These are phyloP conservation scores for Myochromella boudieri DNA, from an alignment of 768 basidiomycete species.

Conservation along the genomic window DNA sequence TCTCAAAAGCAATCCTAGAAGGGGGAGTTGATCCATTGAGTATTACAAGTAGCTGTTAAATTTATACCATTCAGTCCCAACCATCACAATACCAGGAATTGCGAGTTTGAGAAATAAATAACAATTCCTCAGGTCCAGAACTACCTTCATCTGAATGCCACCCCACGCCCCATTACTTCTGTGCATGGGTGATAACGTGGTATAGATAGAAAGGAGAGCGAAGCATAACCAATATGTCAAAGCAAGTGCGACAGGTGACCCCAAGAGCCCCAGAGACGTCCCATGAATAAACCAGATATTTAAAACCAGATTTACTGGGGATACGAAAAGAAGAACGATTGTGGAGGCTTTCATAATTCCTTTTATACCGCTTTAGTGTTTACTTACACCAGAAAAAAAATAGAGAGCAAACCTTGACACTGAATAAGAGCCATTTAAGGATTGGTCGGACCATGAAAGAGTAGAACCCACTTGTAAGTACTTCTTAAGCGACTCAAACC, in stretches of 20 bases:
- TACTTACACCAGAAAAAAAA: neutral
- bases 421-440: neutral
- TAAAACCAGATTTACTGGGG: constrained; percentile 63
- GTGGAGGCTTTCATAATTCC: constrained; percentile 79
- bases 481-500: constrained; percentile 76
- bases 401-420: constrained; percentile 57
- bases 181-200: constrained; percentile 52
- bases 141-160: constrained; percentile 45
- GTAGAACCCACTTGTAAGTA: constrained; percentile 51
- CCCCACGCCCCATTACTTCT: constrained; percentile 63
- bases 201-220: constrained; percentile 47
- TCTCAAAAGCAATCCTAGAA: constrained; percentile 78
- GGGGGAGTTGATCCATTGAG: neutral
- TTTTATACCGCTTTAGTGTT: constrained; percentile 21
- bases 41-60: neutral
- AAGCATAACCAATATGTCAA: constrained; percentile 73
- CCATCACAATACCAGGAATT: constrained; percentile 77
- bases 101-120: constrained; percentile 62
- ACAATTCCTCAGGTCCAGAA: constrained; percentile 51
- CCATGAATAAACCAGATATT: constrained; percentile 64
- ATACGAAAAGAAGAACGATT: constrained; percentile 56
- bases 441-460: neutral
- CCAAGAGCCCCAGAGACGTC: constrained; percentile 61
- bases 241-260: constrained; percentile 66
- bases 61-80: constrained; percentile 75